These are phyloP conservation scores for Polytrichum commune DNA, from an alignment of 225 moss, liverwort and hornwort species.

Conservation along the genomic window DNA sequence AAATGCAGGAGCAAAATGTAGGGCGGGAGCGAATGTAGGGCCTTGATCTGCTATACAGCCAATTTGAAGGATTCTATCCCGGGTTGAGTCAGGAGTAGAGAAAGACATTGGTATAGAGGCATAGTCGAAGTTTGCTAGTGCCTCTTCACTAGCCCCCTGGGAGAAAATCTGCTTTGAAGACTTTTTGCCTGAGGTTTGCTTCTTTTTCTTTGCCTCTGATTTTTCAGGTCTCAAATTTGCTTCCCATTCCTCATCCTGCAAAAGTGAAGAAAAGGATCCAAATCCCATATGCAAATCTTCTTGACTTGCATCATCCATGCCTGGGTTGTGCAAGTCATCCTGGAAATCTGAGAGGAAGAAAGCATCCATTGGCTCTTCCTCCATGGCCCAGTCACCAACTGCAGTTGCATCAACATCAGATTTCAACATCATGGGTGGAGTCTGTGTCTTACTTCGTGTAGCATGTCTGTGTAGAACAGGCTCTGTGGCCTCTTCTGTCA, in stretches of 20 bases:
- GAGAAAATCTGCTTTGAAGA: constrained; percentile 34
- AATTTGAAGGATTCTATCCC: constrained; percentile 76
- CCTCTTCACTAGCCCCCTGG: constrained; percentile 46
- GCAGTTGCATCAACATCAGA: constrained; percentile 21
- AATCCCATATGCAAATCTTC: constrained; percentile 40
- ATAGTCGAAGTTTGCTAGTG: constrained; percentile 54
- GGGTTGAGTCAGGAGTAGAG: constrained; percentile 63
- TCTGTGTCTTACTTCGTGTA: constrained; percentile 34
- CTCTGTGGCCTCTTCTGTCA: constrained; percentile 29
- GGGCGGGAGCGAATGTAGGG: constrained; percentile 86
- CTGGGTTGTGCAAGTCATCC: constrained; percentile 35
- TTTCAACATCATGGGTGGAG: constrained; percentile 18
- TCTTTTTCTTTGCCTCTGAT: constrained; percentile 49
- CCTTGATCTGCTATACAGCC: constrained; percentile 79
- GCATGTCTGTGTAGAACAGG: constrained; percentile 17
- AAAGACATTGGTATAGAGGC: constrained; percentile 76
- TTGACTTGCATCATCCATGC: constrained; percentile 22
- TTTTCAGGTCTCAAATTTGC: constrained; percentile 54
- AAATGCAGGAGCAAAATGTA: constrained; percentile 82
- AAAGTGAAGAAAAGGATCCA: constrained; percentile 44
- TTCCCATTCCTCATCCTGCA: constrained; percentile 64
- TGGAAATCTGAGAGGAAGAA: constrained; percentile 61
- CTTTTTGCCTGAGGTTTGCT: constrained; percentile 44
- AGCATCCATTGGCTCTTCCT: constrained; percentile 47
- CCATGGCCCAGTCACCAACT: constrained; percentile 22